phyloP scores from a whole-genome alignment of 306 rosid species.

The Quercus berberidifolia region DNA sequence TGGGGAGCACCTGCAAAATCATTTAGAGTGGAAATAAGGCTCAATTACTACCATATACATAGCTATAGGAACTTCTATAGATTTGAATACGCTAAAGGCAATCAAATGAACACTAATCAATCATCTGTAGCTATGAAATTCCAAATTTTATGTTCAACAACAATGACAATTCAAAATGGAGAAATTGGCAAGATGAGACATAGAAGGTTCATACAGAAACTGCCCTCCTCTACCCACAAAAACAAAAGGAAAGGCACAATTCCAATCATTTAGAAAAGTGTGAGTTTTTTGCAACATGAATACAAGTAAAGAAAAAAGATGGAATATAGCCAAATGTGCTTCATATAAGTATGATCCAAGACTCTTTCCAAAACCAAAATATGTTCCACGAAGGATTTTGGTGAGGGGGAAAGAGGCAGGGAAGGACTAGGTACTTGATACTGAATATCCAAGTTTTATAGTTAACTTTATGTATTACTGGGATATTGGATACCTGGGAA shows the following conservation, averaged over 20 bases:
- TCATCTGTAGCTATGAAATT: neutral
- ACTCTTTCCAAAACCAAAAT: neutral
- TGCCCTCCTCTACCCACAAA: neutral
- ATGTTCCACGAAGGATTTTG: neutral
- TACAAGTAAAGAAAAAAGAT: neutral
- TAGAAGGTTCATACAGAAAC: neutral
- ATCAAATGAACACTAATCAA: neutral
- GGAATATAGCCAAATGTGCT: neutral
- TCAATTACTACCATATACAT: neutral
- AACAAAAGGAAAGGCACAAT: neutral
- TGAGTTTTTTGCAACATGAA: neutral
- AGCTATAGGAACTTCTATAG: neutral
- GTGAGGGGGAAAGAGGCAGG: too few relatives aligned
- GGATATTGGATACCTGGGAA: constrained; percentile 61
- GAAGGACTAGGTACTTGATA: neutral
- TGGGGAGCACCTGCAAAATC: constrained; percentile 86
- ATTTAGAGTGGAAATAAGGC: neutral
- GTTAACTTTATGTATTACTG: neutral
- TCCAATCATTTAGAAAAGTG: too few relatives aligned
- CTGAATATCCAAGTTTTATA: neutral
- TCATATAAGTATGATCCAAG: neutral
- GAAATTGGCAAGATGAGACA: neutral
- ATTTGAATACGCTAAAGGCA: neutral
- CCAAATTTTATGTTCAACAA: neutral
- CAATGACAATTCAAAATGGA: neutral